A percentile compares a stretch with the other conserved stretches of the same genome.
These are phyloP conservation scores for Fusarium phyllophilum DNA, from an alignment of 2,329 filamentous ascomycete species.

Conservation along the genomic window DNA sequence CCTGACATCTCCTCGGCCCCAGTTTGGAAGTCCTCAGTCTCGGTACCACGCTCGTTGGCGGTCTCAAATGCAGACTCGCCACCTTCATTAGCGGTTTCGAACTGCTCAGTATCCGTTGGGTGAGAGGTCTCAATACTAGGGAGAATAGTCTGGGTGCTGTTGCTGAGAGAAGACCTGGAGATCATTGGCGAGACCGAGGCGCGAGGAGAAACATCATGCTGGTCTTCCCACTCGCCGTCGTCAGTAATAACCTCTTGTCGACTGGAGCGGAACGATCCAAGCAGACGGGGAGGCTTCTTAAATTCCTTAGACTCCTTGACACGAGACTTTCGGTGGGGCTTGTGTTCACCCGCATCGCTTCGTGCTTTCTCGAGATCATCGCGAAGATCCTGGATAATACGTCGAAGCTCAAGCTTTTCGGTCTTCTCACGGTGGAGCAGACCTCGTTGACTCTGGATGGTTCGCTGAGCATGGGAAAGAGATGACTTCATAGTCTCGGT, in stretches of 20 bases:
- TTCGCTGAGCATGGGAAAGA: constrained; percentile 91
- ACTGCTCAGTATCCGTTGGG: constrained; percentile 69
- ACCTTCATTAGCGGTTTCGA: constrained; percentile 84
- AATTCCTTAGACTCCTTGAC: constrained; percentile 73
- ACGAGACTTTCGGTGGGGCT: constrained; percentile 68
- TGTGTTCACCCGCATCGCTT: constrained; percentile 58
- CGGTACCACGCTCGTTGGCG: constrained; percentile 82
- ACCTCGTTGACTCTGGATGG: constrained; percentile 94
- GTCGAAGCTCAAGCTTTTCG: constrained; percentile 94
- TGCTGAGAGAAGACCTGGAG: constrained; percentile 35
- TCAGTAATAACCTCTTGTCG: constrained; percentile 83
- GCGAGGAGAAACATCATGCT: constrained; percentile 53
- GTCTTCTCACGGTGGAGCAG: constrained; percentile 98
- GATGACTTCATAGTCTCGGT: constrained; percentile 95
- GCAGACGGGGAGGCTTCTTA: constrained; percentile 81
- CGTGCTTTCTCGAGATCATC: constrained; percentile 86
- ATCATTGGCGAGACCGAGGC: constrained; percentile 30
- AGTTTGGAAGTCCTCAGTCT: constrained; percentile 95
- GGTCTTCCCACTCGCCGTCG: constrained; percentile 91
- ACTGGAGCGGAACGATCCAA: constrained; percentile 79
- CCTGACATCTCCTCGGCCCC: constrained; percentile 82
- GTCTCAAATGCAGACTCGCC: constrained; percentile 73
- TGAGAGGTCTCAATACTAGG: constrained; percentile 21
- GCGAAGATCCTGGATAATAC: constrained; percentile 92
- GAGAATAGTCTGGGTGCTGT: constrained; percentile 30